These are phyloP conservation scores for Phytophthora quininea DNA, from an alignment of 352 stramenopile species.

Conservation along the genomic window DNA sequence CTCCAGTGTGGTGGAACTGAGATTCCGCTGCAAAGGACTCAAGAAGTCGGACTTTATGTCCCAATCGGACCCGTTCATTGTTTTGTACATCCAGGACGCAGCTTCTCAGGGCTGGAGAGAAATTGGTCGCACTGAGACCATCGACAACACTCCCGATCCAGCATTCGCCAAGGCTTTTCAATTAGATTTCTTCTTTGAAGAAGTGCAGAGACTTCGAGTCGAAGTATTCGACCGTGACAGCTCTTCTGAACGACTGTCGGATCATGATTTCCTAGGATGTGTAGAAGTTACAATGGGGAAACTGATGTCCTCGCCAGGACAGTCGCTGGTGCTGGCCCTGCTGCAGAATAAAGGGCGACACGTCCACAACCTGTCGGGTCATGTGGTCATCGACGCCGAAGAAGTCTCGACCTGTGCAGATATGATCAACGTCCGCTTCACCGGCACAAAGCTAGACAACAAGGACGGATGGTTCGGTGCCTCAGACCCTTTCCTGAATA, in stretches of 20 bases:
- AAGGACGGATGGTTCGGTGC: slow-evolving; percentile 83
- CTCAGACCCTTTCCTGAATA: slow-evolving; percentile 78
- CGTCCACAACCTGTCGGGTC: slow-evolving; percentile 56
- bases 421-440: slow-evolving; percentile 67
- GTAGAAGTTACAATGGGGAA: slow-evolving; percentile 82
- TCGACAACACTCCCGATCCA: slow-evolving; percentile 69
- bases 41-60: slow-evolving; percentile 78
- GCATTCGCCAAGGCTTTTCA: slow-evolving; percentile 76
- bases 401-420: slow-evolving; percentile 73
- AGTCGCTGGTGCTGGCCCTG: slow-evolving; percentile 63
- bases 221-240: slow-evolving; percentile 86
- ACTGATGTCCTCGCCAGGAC: slow-evolving; percentile 67
- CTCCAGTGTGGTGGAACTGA: slow-evolving; percentile 71
- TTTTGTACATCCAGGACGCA: slow-evolving; percentile 72
- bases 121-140: slow-evolving; percentile 79
- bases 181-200: slow-evolving; percentile 82
- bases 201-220: slow-evolving; percentile 78
- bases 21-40: slow-evolving; percentile 69
- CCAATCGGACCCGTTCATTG: slow-evolving; percentile 78
- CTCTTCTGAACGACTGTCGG: slow-evolving; percentile 55
- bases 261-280: slow-evolving; percentile 78
- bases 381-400: slow-evolving; percentile 73
- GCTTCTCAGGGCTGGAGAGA: slow-evolving; percentile 58
- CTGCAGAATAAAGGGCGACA: slow-evolving; percentile 47
- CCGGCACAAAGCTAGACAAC: slow-evolving; percentile 71